These are phyloP conservation scores for Micractinium sp. DNA, from an alignment of 139 green algal genomes.

Conservation along the genomic window DNA sequence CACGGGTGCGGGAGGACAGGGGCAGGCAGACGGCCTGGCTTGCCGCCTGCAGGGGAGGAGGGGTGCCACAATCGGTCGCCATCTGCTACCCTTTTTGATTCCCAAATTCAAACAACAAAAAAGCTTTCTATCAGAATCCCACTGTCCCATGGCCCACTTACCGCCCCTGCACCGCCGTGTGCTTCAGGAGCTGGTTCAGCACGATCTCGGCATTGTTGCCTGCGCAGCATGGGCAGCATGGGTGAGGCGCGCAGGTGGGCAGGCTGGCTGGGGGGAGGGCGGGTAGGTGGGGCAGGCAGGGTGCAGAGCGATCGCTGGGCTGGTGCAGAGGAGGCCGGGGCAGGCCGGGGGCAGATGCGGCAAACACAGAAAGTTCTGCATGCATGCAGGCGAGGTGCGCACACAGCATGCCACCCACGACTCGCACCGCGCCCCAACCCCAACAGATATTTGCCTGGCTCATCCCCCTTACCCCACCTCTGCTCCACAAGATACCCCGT, in stretches of 20 bases:
- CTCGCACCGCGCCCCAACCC: neutral
- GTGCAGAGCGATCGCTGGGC: neutral
- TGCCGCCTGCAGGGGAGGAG: no score
- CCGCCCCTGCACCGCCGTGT: constrained; percentile 80
- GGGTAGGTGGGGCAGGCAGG: neutral
- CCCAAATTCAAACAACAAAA: no score
- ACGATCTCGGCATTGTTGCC: constrained; percentile 61
- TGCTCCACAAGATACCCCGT: neutral
- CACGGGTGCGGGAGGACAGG: no score
- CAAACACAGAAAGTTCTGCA: no score
- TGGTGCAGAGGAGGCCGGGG: neutral
- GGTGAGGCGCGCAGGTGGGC: neutral
- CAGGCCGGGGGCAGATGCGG: no score
- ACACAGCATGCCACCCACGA: neutral
- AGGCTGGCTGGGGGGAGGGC: neutral
- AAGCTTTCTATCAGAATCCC: no score
- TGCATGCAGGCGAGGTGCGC: neutral
- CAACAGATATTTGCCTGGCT: neutral
- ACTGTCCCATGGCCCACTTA: neutral
- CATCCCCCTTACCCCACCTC: no score
- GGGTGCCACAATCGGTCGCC: no score
- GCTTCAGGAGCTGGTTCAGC: constrained; percentile 84
- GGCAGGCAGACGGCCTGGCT: neutral
- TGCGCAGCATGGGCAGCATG: neutral
- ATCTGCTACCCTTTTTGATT: no score